Conservation (phyloP, 2,329 filamentous ascomycete species). For the Arthrobotrys sphaeroides region DNA sequence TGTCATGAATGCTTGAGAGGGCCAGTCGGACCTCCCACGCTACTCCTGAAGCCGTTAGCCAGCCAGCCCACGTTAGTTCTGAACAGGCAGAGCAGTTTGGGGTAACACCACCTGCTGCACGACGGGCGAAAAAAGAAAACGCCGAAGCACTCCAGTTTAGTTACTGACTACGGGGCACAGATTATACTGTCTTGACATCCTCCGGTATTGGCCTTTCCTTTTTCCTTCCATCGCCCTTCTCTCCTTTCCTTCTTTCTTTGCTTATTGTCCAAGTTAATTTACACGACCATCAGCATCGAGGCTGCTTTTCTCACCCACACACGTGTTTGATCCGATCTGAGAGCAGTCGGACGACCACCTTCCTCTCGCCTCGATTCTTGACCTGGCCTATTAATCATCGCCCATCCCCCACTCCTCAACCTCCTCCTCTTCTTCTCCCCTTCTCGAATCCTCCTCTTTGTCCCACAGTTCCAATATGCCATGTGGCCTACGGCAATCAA, state of each 20-base stretch:
- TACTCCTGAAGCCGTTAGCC: slow-evolving; percentile 49
- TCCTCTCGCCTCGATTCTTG: slow-evolving; percentile 45
- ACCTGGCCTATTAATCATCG: slow-evolving; percentile 19
- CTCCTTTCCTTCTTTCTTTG: slow-evolving; percentile 6
- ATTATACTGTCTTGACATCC: slow-evolving; percentile 6
- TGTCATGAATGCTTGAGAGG: slow-evolving; percentile 19
- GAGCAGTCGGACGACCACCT: slow-evolving; percentile 51
- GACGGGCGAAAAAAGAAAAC: slow-evolving; percentile 22
- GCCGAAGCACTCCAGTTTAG: neutral
- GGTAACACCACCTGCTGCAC: slow-evolving; percentile 45
- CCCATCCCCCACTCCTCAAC: slow-evolving; percentile 21
- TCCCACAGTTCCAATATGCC: slow-evolving; percentile 23
- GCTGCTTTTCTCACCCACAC: neutral
- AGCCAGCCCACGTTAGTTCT: slow-evolving; percentile 9
- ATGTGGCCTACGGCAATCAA: slow-evolving; percentile 41
- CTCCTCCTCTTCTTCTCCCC: slow-evolving; percentile 7
- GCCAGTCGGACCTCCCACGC: slow-evolving; percentile 31
- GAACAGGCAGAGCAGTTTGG: slow-evolving; percentile 11
- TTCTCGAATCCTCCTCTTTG: slow-evolving; percentile 5
- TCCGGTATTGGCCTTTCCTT: no score
- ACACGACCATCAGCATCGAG: slow-evolving; percentile 7
- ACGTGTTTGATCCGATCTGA: slow-evolving; percentile 33
- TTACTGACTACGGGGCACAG: no score
- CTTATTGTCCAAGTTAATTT: slow-evolving; percentile 25
- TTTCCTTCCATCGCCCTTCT: neutral